Evolutionary conservation across 345 rosid species (phyloP), one percentile per base, ranked within the genome.

Genomic region (Ricinus communis): DNA sequence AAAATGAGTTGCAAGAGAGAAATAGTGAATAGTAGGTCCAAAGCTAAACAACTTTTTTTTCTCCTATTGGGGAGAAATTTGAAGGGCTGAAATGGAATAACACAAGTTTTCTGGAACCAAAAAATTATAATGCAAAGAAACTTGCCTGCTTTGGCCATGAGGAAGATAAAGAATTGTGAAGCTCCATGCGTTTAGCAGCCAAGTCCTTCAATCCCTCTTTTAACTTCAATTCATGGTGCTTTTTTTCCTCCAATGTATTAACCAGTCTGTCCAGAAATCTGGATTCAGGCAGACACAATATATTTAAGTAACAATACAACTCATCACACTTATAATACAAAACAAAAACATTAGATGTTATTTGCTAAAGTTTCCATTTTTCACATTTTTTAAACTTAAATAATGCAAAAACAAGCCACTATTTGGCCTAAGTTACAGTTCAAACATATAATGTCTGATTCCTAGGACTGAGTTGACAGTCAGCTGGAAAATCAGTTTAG

Each of bases 121-220:
- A 58, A 38, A 43, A 12, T 13, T 21, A 16, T 33, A n/a, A n/a
- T n/a, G n/a, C n/a, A n/a, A n/a, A n/a, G n/a, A 40, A 47, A 72
- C 79, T 71, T 47, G 87, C 98, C 83, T 90, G 97, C 85, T 91
- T 94, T 50, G 98, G 98, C 98, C 98, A 91, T 66, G 83, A 88
- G 27, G 98, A 91, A 71, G 87, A 86, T 43, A 90, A 73, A 51
- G 96, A 90, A 82, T 94, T 94, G 74, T 87, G 93, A 71, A 94
- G 96, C 82, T 91, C 93, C 97, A 92, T 87, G 57, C 90, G 95
- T 83, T 76, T 95, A 65, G 85, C 79, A 75, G 84, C 88, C 66
- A 92, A 72, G 54, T 90, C 96, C 83, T 89, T 92, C 82, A 91
- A 80, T 41, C 96, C 91, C 47, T 90, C 97, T 75, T 80, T 90